phyloP scores from a whole-genome alignment of 176 grass and related monocot genomes.

The Cenchrus americanus region DNA sequence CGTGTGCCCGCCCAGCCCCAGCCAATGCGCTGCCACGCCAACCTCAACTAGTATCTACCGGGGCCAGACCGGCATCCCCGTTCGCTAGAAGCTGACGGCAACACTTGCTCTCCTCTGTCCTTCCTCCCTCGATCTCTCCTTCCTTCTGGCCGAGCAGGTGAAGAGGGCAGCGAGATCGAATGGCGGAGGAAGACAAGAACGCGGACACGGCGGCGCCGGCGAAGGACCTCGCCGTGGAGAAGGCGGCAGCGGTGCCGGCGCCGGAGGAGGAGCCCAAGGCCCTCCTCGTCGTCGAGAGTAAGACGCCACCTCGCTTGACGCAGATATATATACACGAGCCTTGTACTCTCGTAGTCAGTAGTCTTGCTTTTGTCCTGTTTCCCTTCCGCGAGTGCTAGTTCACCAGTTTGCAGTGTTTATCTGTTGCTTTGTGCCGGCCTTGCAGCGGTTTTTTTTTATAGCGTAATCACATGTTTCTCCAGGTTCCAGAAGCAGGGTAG shows the following conservation, averaged over 20 bases:
- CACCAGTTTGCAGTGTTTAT: background rate
- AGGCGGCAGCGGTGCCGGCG: conserved; percentile 38
- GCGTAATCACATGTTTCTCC: background rate
- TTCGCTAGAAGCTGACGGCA: background rate
- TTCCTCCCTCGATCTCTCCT: background rate
- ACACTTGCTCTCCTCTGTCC: background rate
- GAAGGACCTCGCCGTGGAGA: conserved; percentile 49
- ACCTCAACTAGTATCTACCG: background rate
- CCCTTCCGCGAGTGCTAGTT: background rate
- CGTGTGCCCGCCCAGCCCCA: background rate
- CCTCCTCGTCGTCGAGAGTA: conserved; percentile 44
- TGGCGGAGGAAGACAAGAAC: conserved; percentile 53
- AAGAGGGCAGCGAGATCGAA: conserved; percentile 11
- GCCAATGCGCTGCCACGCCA: conserved; percentile 1
- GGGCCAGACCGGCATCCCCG: background rate
- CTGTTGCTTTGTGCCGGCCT: background rate
- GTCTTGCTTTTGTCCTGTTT: background rate
- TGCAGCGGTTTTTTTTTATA: background rate
- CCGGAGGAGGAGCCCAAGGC: conserved; percentile 40
- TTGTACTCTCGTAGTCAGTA: too few relatives aligned
- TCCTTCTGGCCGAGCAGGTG: background rate
- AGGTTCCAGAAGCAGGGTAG: too few relatives aligned
- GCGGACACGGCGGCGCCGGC: conserved; percentile 28
- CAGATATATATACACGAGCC: too few relatives aligned
- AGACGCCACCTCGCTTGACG: background rate